phyloP scores from a whole-genome alignment of 768 basidiomycete genomes.

The Suillus subaureus region DNA sequence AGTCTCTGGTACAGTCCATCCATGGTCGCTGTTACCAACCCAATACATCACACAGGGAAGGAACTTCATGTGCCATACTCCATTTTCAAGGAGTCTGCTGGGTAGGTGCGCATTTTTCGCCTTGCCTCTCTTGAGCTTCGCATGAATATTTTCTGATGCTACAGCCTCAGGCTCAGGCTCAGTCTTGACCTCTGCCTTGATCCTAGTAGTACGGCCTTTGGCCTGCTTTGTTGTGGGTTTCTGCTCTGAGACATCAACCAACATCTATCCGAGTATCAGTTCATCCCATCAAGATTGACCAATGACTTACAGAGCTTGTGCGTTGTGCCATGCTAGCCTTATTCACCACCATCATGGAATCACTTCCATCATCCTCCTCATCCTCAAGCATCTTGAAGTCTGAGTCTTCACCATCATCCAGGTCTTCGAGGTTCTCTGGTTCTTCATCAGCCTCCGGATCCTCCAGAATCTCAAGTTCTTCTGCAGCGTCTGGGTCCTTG shows the following conservation, averaged over 20 bases:
- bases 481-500: not conserved
- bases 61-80: slow-evolving; percentile 4
- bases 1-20: slow-evolving; percentile 12
- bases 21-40: slow-evolving; percentile 8
- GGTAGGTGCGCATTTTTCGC: not conserved
- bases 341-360: not conserved
- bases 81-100: not conserved
- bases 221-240: not conserved
- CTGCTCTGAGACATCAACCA: not conserved
- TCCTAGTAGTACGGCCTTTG: not conserved
- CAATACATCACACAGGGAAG: slow-evolving; percentile 9
- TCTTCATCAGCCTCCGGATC: not conserved
- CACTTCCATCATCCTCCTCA: not conserved
- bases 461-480: not conserved
- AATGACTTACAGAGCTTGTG: not conserved
- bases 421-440: not conserved
- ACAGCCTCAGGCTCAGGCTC: not conserved
- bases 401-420: not conserved
- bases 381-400: not conserved
- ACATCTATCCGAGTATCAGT: not conserved
- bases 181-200: not conserved
- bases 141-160: not conserved
- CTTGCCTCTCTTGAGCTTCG: not conserved
- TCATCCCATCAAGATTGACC: not conserved
- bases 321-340: not conserved